A percentile compares a stretch with the other conserved stretches of the same genome.
Evolutionary conservation across 1,139 yeast species (phyloP).

Genomic region (Kodamaea suecica): DNA sequence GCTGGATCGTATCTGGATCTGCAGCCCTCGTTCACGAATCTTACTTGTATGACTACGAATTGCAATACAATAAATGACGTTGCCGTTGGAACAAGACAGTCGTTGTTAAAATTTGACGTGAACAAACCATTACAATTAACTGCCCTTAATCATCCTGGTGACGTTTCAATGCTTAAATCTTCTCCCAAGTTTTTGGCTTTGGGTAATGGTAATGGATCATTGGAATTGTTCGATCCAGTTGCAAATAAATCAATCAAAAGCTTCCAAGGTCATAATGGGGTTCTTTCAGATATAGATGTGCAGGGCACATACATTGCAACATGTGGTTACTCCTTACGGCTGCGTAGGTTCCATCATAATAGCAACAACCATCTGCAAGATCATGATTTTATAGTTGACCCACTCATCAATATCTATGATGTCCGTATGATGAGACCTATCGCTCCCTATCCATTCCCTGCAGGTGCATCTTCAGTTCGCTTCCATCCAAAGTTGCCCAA

Average conservation of each 20-base stretch:
- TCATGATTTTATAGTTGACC: constrained; percentile 51
- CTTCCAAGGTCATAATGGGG: constrained; percentile 71
- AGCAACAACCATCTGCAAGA: constrained; percentile 2
- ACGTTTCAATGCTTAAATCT: constrained; percentile 29
- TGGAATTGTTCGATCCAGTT: constrained; percentile 76
- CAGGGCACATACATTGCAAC: constrained; percentile 76
- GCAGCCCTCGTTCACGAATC: constrained; percentile 19
- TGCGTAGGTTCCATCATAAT: constrained; percentile 21
- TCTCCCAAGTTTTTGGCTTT: constrained; percentile 49
- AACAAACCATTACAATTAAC: constrained; percentile 43
- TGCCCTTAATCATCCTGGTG: constrained; percentile 28
- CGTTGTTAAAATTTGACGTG: constrained; percentile 59
- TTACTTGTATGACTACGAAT: constrained; percentile 39
- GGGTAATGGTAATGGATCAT: constrained; percentile 65
- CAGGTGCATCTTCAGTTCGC: constrained; percentile 83
- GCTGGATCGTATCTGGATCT: constrained; percentile 15
- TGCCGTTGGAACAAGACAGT: constrained; percentile 33
- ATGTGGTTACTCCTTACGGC: constrained; percentile 72
- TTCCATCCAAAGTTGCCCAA: constrained; percentile 87
- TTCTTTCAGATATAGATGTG: constrained; percentile 74
- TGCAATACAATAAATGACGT: constrained; percentile 34
- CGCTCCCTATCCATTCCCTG: constrained; percentile 83
- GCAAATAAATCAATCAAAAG: constrained; percentile 52
- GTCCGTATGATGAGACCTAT: constrained; percentile 68
- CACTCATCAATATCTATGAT: constrained; percentile 81